A percentile compares a stretch with the other conserved stretches of the same genome.
Conservation (phyloP, 2,329 filamentous ascomycete genomes). For the Hymenoscyphus repandus region DNA sequence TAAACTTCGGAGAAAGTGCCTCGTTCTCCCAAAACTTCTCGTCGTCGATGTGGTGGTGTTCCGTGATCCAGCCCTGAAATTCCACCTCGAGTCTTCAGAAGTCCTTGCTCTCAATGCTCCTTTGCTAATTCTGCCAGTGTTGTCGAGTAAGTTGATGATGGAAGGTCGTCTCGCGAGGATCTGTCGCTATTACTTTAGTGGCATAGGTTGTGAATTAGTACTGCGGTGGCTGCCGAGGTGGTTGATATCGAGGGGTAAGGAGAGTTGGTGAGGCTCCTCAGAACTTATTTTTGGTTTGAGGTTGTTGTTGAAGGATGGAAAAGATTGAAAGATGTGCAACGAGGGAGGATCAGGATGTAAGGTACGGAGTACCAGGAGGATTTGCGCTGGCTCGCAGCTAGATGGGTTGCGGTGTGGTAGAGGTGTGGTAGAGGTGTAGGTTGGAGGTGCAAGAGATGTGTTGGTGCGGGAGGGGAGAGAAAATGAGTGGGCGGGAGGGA, state of each 20-base stretch:
- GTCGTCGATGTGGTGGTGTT: constrained; percentile 4
- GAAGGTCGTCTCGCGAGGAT: constrained; percentile 12
- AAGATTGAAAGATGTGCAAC: constrained; percentile 5
- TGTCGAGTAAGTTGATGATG: neutral
- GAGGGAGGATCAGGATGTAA: constrained; percentile 14
- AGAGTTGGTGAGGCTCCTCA: neutral
- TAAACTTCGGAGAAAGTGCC: constrained; percentile 11
- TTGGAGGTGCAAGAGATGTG: constrained; percentile 17
- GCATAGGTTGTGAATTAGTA: constrained; percentile 3
- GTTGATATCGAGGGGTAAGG: neutral
- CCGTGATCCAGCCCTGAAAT: constrained; percentile 6
- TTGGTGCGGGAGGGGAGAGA: neutral
- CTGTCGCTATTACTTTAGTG: constrained; percentile 18
- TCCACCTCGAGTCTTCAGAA: neutral
- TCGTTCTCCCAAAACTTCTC: neutral
- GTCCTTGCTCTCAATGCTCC: constrained; percentile 8
- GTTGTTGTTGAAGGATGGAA: constrained; percentile 6
- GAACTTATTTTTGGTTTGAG: constrained; percentile 2
- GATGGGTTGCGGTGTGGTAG: too few species aligned
- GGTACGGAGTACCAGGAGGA: constrained; percentile 13
- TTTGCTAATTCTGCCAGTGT: neutral
- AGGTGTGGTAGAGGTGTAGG: neutral
- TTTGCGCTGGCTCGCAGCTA: neutral
- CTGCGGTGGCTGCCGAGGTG: neutral
- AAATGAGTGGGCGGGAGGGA: constrained; percentile 3